Conservation (phyloP, 1,139 yeast genomes). For the Pneumocystis carinii region DNA sequence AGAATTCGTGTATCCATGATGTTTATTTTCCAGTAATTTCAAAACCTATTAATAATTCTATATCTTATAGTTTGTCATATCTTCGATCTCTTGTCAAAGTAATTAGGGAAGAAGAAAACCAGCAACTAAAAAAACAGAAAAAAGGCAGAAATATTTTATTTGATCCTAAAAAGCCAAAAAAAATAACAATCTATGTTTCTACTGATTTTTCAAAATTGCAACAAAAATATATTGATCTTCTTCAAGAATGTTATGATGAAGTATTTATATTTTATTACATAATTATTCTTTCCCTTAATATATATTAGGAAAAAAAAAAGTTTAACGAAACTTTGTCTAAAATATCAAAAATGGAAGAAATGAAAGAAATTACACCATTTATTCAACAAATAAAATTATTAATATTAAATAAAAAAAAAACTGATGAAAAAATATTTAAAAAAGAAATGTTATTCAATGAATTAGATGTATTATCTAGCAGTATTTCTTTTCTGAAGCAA, state of each 20-base stretch:
- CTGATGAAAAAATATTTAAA: constrained; percentile 24
- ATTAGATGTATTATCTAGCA: constrained; percentile 42
- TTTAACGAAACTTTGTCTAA: constrained; percentile 9
- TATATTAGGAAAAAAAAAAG: constrained; percentile 8
- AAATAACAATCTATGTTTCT: constrained; percentile 57
- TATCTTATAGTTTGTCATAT: not conserved
- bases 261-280: not conserved
- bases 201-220: constrained; percentile 95
- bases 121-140: constrained; percentile 79
- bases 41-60: constrained; percentile 40
- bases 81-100: not conserved
- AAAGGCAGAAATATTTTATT: constrained; percentile 59
- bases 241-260: constrained; percentile 56
- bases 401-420: constrained; percentile 49
- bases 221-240: constrained; percentile 68
- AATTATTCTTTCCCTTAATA: constrained; percentile 3
- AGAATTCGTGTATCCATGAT: constrained; percentile 46
- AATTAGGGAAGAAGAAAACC: constrained; percentile 39
- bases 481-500: constrained; percentile 40
- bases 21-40: constrained; percentile 66
- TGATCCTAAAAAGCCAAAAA: constrained; percentile 59
- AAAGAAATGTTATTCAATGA: constrained; percentile 77
- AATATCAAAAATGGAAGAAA: constrained; percentile 26
- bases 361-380: constrained; percentile 97
- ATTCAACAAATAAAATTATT: constrained; percentile 43